Evolutionary conservation across 768 basidiomycete species (phyloP).

Genomic region (Leccinum rimulosum): DNA sequence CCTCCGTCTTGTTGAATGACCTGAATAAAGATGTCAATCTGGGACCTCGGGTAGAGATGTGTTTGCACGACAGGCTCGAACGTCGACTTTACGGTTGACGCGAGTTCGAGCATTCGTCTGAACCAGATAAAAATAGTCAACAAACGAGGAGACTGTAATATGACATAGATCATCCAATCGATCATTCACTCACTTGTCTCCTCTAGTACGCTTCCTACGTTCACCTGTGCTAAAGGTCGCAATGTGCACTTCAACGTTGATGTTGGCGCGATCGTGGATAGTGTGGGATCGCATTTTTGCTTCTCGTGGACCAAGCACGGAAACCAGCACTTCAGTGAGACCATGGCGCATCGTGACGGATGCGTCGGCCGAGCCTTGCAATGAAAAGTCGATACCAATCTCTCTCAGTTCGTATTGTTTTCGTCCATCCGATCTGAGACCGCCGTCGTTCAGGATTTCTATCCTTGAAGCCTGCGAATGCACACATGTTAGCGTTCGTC

Average conservation of each 20-base stretch:
- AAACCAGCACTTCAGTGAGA: conserved; percentile 82
- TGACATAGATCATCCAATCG: not conserved
- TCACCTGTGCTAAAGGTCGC: conserved; percentile 87
- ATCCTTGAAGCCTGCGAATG: conserved; percentile 46
- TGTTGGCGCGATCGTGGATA: conserved; percentile 80
- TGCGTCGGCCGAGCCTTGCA: conserved; percentile 79
- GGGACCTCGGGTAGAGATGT: conserved; percentile 86
- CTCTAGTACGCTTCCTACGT: conserved; percentile 67
- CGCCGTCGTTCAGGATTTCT: conserved; percentile 81
- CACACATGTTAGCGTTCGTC: not conserved
- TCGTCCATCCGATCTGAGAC: conserved; percentile 89
- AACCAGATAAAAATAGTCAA: conserved; percentile 6
- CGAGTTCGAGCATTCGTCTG: conserved; percentile 87
- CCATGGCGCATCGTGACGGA: conserved; percentile 84
- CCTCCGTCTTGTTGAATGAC: conserved; percentile 94
- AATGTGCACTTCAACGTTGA: conserved; percentile 87
- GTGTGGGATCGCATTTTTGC: conserved; percentile 77
- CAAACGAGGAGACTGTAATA: not conserved
- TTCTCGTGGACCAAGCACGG: conserved; percentile 92
- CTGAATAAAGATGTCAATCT: conserved; percentile 92
- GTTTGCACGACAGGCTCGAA: conserved; percentile 95
- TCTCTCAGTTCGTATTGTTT: conserved; percentile 90
- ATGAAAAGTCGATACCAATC: conserved; percentile 72
- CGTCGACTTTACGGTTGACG: conserved; percentile 83
- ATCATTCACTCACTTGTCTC: conserved; percentile 73